Conservation (phyloP, 768 basidiomycete species). For the Mycena vulgaris region DNA sequence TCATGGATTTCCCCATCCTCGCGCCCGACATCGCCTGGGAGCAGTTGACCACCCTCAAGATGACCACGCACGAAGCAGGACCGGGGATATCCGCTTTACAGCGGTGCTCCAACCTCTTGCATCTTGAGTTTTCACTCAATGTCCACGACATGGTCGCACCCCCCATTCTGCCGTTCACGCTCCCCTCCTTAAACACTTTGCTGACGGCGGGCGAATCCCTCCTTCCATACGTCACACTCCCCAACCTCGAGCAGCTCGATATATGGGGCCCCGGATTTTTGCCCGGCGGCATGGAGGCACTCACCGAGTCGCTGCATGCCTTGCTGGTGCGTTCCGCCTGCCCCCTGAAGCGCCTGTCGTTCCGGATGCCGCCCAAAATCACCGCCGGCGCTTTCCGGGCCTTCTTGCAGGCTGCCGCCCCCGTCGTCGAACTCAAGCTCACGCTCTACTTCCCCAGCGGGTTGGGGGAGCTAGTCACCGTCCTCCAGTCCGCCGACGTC, state of each 20-base stretch:
- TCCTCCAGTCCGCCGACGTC: not conserved
- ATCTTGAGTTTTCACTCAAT: not conserved
- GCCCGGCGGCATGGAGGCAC: not conserved
- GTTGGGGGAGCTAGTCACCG: not conserved
- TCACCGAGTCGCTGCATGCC: not conserved
- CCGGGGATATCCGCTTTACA: not conserved
- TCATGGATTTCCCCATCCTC: not conserved
- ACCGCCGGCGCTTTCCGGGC: not conserved
- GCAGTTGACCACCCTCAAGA: constrained; percentile 8
- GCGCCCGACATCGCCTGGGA: not conserved
- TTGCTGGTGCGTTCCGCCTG: constrained; percentile 1
- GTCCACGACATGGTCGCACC: accelerated
- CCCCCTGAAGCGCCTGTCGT: not conserved
- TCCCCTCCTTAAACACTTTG: not conserved
- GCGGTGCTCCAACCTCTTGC: not conserved
- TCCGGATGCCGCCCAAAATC: constrained; percentile 1
- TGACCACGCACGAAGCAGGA: not conserved
- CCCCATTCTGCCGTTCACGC: not conserved
- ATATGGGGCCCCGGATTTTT: constrained; percentile 14
- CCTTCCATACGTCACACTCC: not conserved
- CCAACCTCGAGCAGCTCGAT: not conserved
- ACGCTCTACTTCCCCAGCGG: not conserved
- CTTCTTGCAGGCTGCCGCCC: not conserved
- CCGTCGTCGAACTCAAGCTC: not conserved
- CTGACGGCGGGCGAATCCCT: not conserved